These are phyloP conservation scores for Amanita molliuscula DNA, from an alignment of 768 basidiomycete species.

Conservation along the genomic window DNA sequence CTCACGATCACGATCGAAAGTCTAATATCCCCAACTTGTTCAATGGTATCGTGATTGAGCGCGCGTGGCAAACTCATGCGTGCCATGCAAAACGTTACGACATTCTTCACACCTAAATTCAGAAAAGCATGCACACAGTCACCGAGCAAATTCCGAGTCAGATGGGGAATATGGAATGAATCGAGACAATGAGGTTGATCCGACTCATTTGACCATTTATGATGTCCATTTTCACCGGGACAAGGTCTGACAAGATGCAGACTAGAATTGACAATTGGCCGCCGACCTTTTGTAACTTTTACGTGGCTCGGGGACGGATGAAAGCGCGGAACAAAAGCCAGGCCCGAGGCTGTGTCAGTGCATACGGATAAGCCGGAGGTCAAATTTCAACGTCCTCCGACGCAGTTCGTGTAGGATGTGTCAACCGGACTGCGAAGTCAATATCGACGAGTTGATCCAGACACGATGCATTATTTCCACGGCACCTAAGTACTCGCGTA, in stretches of 20 bases:
- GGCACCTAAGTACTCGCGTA: background rate
- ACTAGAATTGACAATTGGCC: background rate
- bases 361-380: background rate
- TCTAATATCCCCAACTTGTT: background rate
- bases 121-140: background rate
- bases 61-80: background rate
- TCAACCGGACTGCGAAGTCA: too few species aligned
- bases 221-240: background rate
- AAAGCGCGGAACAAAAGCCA: background rate
- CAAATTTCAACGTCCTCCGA: background rate
- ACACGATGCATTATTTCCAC: background rate
- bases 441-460: too few species aligned
- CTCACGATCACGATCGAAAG: conserved; percentile 6
- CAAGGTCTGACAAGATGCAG: background rate
- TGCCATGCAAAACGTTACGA: background rate
- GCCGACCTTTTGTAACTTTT: background rate
- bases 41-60: background rate
- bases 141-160: background rate
- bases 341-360: background rate
- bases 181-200: background rate
- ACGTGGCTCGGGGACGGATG: background rate
- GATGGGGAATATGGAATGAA: background rate
- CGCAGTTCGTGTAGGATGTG: too few species aligned
- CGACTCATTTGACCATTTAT: background rate
- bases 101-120: background rate